Base-by-base conservation (phyloP, 1,139 yeast species). In the Yamadazyma atlantica region DNA sequence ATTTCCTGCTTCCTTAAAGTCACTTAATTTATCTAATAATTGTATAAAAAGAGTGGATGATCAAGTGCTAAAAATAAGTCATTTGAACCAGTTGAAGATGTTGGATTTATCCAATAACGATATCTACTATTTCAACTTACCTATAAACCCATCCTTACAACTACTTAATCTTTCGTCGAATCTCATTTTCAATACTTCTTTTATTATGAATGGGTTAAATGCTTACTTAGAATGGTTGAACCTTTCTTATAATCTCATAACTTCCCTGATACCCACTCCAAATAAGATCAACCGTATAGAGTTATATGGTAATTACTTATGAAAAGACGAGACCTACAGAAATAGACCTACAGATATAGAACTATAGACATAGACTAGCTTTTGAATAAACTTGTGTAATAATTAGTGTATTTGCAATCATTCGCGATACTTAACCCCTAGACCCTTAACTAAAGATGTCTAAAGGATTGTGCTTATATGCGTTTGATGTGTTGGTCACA, bases 401-500 rank as follows among this genome's bases (percentile, higher is more conserved):
- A n/a, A n/a, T n/a, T n/a, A n/a, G n/a, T n/a, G n/a, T 14, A 19
- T 21, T 14, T 19, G 33, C 18, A 31, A 31, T 19, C 24, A 31
- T 16, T 10, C 17, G 8, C n/a, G 19, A 16, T 4, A 31, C 9
- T 32, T 23, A 24, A 32, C 25, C 17, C 25, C 24, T 16, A 8
- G 13, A 4, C 32, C 4, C 9, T 8, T 7, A n/a, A n/a, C n/a
- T n/a, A n/a, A n/a, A n/a, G n/a, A 60, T 61, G 66, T 57, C 63
- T 1, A 62, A 57, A 42, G 62, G 73, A 3, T 62, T 70, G 31
- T 66, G 73, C 35, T 57, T 62, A 32, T 59, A 52, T 39, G 73
- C 76, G 2, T 69, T 70, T 45, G 73, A 69, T 39, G 43, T 63
- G 1, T 55, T 70, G 13, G 45, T 53, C 29, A 40, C 53, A 14